A percentile compares a stretch with the other conserved stretches of the same genome.
These are phyloP conservation scores for Diaporthe vexans DNA, from an alignment of 2,329 filamentous ascomycete genomes.

Conservation along the genomic window DNA sequence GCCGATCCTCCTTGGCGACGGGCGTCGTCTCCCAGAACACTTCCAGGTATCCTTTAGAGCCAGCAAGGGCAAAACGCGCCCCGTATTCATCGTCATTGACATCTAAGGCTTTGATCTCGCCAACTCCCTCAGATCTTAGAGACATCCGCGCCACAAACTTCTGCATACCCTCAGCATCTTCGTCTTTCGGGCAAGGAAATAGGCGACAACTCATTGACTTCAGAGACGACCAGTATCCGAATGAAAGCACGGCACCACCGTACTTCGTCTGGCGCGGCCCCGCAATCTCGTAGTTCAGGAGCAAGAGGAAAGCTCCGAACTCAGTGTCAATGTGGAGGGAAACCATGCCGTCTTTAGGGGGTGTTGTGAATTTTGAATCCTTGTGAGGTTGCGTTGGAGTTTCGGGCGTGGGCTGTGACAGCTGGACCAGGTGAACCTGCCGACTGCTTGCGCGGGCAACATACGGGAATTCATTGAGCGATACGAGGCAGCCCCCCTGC, in stretches of 20 bases:
- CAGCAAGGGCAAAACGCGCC: not conserved
- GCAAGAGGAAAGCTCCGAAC: not conserved
- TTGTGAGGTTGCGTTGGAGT: not conserved
- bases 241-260: not conserved
- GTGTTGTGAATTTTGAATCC: slow-evolving; percentile 8
- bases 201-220: slow-evolving; percentile 5
- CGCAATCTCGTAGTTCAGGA: not conserved
- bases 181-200: not conserved
- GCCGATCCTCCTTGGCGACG: not conserved
- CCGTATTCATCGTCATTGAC: slow-evolving; percentile 4
- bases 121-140: not conserved
- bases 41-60: not conserved
- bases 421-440: slow-evolving; percentile 8
- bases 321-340: slow-evolving; percentile 13
- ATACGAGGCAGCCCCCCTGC: slow-evolving; percentile 25
- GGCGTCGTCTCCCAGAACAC: slow-evolving; percentile 12
- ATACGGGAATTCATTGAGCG: slow-evolving; percentile 17
- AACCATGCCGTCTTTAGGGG: slow-evolving; percentile 1
- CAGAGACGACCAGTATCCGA: slow-evolving; percentile 17
- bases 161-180: slow-evolving; percentile 1
- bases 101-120: not conserved
- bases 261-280: not conserved
- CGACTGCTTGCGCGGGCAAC: slow-evolving; percentile 26
- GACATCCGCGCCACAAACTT: slow-evolving; percentile 8
- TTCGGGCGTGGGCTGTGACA: not conserved